These are phyloP conservation scores for Neofusicoccum cordaticola DNA, from an alignment of 2,329 filamentous ascomycete genomes.

Conservation along the genomic window DNA sequence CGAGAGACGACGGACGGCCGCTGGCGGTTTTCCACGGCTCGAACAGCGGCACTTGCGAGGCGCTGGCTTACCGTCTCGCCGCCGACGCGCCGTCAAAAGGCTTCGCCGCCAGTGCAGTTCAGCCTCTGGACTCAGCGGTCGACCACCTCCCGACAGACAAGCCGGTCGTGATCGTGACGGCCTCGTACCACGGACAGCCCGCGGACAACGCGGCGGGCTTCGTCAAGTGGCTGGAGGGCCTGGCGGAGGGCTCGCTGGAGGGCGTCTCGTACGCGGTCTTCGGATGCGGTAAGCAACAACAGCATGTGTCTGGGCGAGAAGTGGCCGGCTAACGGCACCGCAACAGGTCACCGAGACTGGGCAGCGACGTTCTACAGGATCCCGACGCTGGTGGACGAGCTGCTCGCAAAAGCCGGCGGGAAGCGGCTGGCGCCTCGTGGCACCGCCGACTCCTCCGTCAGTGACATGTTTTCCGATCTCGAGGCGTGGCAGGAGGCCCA, in stretches of 20 bases:
- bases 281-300: slow-evolving; percentile 31
- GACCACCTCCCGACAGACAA: slow-evolving; percentile 35
- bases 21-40: slow-evolving; percentile 40
- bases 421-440: slow-evolving; percentile 32
- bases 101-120: slow-evolving; percentile 33
- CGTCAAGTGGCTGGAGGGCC: slow-evolving; percentile 37
- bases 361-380: slow-evolving; percentile 41
- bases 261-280: slow-evolving; percentile 41
- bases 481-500: slow-evolving; percentile 40
- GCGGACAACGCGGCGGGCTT: slow-evolving; percentile 44
- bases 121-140: slow-evolving; percentile 34
- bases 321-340: too few species aligned
- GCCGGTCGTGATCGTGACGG: slow-evolving; percentile 40
- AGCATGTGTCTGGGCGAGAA: too few species aligned
- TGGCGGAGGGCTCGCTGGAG: slow-evolving; percentile 29
- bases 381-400: slow-evolving; percentile 35
- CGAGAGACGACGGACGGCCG: neutral
- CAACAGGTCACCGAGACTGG: slow-evolving; percentile 38
- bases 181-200: slow-evolving; percentile 43
- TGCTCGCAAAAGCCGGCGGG: slow-evolving; percentile 31
- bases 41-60: slow-evolving; percentile 43
- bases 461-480: slow-evolving; percentile 42
- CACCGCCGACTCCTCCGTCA: slow-evolving; percentile 34
- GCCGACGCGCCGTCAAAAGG: slow-evolving; percentile 36
- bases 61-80: slow-evolving; percentile 38